phyloP scores from a whole-genome alignment of 106 monocot species.

The Acorus gramineus region DNA sequence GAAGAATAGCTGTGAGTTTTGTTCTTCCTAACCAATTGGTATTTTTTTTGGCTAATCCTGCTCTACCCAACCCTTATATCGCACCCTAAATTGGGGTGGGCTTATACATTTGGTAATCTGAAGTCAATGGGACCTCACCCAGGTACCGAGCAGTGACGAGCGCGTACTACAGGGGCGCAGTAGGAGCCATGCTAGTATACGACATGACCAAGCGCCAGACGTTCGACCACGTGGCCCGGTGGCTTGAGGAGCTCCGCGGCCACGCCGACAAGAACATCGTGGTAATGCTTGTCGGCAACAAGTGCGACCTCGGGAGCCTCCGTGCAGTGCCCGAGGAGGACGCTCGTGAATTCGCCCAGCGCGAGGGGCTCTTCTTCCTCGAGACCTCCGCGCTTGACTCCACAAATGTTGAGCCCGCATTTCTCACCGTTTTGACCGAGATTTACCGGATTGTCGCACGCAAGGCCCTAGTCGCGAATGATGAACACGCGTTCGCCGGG shows the following conservation, averaged over 20 bases:
- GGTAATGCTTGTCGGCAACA: slow-evolving; percentile 55
- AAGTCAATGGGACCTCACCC: neutral
- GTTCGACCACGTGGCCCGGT: slow-evolving; percentile 36
- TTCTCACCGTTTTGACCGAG: slow-evolving; percentile 34
- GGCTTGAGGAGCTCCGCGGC: slow-evolving; percentile 43
- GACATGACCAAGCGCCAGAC: slow-evolving; percentile 61
- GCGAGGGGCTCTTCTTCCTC: slow-evolving; percentile 53
- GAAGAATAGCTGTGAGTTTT: too few species aligned
- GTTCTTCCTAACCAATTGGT: too few species aligned
- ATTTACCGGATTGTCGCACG: slow-evolving; percentile 37
- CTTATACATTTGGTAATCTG: too few species aligned
- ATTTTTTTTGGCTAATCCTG: neutral
- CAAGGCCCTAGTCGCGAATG: slow-evolving; percentile 38
- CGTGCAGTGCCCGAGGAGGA: slow-evolving; percentile 36
- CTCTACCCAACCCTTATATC: too few species aligned
- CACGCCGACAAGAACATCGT: slow-evolving; percentile 62
- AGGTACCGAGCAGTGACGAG: slow-evolving; percentile 58
- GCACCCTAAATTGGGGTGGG: too few species aligned
- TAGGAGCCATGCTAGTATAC: slow-evolving; percentile 62
- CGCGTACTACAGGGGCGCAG: slow-evolving; percentile 53
- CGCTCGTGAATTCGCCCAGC: slow-evolving; percentile 41
- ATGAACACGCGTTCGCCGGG: slow-evolving; percentile 1
- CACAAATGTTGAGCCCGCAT: slow-evolving; percentile 48
- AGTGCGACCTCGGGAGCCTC: slow-evolving; percentile 43
- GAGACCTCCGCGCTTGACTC: slow-evolving; percentile 54